Evolutionary conservation across 345 rosid species (phyloP), one percentile per base, ranked within the genome.

Genomic region (Salix arbutifolia): DNA sequence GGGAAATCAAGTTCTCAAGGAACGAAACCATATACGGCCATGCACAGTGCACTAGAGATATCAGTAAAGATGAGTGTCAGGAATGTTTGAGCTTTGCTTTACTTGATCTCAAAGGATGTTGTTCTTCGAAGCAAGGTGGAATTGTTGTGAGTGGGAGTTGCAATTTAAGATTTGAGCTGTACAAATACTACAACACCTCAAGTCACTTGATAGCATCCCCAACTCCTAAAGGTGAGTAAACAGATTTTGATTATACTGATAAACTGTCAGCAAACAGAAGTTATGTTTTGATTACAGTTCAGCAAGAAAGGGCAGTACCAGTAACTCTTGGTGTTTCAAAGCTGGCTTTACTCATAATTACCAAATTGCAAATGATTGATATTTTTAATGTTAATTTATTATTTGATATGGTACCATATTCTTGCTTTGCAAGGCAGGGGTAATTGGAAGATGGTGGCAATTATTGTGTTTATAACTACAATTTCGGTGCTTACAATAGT

Each of bases 21-120:
- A 64, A 46, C 35, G 26, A 52, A 40, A 74, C 73, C 18, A 37
- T 87, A 33, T 81, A 83, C 26, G 83, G 83, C 28, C 82, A 81
- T 40, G 85, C 76, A 26, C 89, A 87, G 71, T 87, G 87, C 31
- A 81, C 84, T 21, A 81, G 85, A 65, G 89, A 84, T 78, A 78
- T 83, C 25, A 5, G 74, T 1, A 21, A 26, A 12, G 21, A 2
- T 18, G 64, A 71, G 1, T 87, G 89, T 65, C 4, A 2, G 3
- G 37, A 1, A 14, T 87, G 87, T 56, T 81, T 87, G 65, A 2
- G 1, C 6, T 14, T n/a, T 14, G 85, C 86, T 42, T 53, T 75
- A 8, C 28, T 14, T 30, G 89, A 87, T 66, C 85, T 84, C 17
- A 4, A 17, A 0, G 48, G 46, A 9, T 76, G 82, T 66, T 84